Evolutionary conservation across 306 rosid species (phyloP), one percentile per base, ranked within the genome.

Genomic region (Quercus ilex): DNA sequence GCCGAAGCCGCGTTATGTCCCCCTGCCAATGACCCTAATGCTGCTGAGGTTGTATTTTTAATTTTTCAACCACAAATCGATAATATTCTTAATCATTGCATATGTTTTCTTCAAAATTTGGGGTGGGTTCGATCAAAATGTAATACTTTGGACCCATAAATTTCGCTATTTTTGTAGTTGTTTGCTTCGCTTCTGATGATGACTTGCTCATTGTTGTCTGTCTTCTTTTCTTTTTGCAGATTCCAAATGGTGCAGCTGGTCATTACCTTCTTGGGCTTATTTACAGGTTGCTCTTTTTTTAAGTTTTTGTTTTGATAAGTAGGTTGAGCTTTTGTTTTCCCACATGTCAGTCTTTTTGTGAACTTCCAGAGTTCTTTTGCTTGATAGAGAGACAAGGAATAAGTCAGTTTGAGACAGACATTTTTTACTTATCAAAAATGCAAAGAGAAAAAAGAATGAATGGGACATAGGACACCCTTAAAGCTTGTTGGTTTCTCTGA

Each of bases 191-290:
- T 51, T 51, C 12, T 56, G 1, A 65, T 63, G 81, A 75, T 74
- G 77, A 79, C 3, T 77, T 49, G 53, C 73, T 71, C 60, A 17
- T 35, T 60, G 60, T 83, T 73, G 79, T 77, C 73, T 70, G 30
- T 71, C 78, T 75, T 78, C 74, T 81, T 71, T 75, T 78, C 74
- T 79, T 73, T 70, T 7, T 82, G 83, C 86, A 96, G 99, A 90
- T 96, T 88, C 98, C 99, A 58, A 96, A 96, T 74, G 99, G 98
- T 63, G 96, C 99, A 69, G 96, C 99, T 67, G 99, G 99, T 81
- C 98, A 96, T 85, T 90, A 90, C 90, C 96, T 96, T 33, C 88
- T 96, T 57, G 99, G 98, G 84, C 91, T 91, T 71, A 83, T 96
- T 84, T 96, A 90, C 95, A 96, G 99, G 99, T 96, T 82, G 77